Evolutionary conservation across 2,329 filamentous ascomycete species (phyloP).

Genomic region (Coniochaeta sp.): DNA sequence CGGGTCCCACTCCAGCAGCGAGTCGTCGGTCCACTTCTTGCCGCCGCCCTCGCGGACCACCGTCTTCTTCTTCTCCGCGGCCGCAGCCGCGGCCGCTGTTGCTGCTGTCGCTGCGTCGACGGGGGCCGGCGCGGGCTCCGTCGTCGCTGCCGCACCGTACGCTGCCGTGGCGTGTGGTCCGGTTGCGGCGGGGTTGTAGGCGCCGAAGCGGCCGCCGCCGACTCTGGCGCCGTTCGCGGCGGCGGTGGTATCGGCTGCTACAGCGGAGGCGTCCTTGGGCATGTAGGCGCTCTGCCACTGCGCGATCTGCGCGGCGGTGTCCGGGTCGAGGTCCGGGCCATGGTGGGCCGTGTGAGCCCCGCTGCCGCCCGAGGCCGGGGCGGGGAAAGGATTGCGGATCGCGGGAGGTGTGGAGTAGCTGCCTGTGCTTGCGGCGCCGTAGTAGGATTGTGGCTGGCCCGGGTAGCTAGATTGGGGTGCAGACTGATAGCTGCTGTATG

Average conservation of each 20-base stretch:
- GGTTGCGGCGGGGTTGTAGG: constrained; percentile 15
- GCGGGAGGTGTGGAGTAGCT: constrained; percentile 52
- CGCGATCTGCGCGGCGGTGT: constrained; percentile 85
- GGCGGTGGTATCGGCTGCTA: constrained; percentile 9
- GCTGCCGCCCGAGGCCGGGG: constrained; percentile 39
- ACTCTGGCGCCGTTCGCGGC: constrained; percentile 13
- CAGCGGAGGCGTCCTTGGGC: constrained; percentile 45
- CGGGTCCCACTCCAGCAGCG: constrained; percentile 92
- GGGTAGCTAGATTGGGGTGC: constrained; percentile 19
- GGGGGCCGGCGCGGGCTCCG: constrained; percentile 37
- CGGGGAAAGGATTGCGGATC: constrained; percentile 75
- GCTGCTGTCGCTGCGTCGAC: too few relatives aligned
- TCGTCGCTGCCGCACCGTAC: constrained; percentile 29
- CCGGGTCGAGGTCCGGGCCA: constrained; percentile 53
- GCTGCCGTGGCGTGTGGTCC: constrained; percentile 19
- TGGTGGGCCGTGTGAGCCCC: constrained; percentile 21
- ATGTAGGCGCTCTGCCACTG: constrained; percentile 92
- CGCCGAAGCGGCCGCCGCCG: constrained; percentile 15
- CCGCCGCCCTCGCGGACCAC: constrained; percentile 85
- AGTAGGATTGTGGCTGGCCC: constrained; percentile 26
- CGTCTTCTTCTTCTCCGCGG: constrained; percentile 67
- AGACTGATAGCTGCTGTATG: constrained; percentile 5
- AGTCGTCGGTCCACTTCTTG: constrained; percentile 83
- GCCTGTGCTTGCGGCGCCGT: constrained; percentile 29
- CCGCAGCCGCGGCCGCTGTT: constrained; percentile 34